Evolutionary conservation across 371 early-diverging fungal species (phyloP), one percentile per base, ranked within the genome.

Genomic region (Capniomyces stellatus): DNA sequence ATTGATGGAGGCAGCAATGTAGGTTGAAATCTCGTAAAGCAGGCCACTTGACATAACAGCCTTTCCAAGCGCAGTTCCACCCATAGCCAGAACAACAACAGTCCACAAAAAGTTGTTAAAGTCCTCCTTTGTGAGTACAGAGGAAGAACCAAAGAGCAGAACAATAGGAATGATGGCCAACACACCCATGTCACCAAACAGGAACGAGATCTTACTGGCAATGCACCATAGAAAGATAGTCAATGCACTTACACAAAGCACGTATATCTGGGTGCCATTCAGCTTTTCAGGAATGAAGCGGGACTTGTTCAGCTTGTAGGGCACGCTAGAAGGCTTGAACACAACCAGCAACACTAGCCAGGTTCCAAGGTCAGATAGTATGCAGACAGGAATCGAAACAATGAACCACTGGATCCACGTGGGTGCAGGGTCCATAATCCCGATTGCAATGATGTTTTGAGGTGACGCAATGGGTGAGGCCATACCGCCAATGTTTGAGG

Each of bases 401-500:
- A 70, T 64, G 54, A 89, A 85, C 90, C 90, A 89, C 59, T 84
- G 73, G 54, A 78, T 62, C 90, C 90, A 89, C 43, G 87, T 77
- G 2, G 89, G 89, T 4, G 77, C 63, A 6, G 92, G 92, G 24
- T 73, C 58, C 87, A 94, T 89, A 57, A 78, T 79, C 63, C 76
- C 73, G 46, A 96, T 69, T 13, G 93, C 80, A 44, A 94, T 78
- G 49, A 82, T 79, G 70, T 94, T 94, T 60, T 95, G 95, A n/a
- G 96, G 96, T 2, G 89, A 89, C 10, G 88, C 75, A 63, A 95
- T 95, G 2, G 96, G 96, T n/a, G 89, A 85, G 0, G 89, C 87
- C 95, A 94, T 93, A 30, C 94, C 94, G 44, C 94, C 96, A 28
- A 95, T 79, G 54, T 94, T 91, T 30, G 90, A 81, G 6, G 93